These are phyloP conservation scores for Clathrospora elynae DNA, from an alignment of 2,329 filamentous ascomycete species.

Conservation along the genomic window DNA sequence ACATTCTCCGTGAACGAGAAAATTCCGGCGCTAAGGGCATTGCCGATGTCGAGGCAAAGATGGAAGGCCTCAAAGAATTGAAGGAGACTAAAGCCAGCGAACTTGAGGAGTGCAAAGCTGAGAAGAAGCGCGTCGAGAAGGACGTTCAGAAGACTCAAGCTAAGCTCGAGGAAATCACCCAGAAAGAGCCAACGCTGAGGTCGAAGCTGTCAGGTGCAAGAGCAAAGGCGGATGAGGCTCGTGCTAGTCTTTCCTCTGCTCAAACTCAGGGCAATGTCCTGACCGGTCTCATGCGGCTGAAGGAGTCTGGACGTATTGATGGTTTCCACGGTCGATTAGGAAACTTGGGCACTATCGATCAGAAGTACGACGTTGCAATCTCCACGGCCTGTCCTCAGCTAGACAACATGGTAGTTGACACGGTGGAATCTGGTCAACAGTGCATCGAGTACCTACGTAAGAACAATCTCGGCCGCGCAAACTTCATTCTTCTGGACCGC, in stretches of 20 bases:
- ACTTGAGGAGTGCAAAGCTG: constrained; percentile 73
- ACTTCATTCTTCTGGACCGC: constrained; percentile 95
- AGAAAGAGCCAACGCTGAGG: constrained; percentile 81
- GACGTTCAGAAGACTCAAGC: constrained; percentile 73
- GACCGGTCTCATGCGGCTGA: constrained; percentile 88
- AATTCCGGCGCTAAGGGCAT: constrained; percentile 85
- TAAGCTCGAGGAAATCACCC: constrained; percentile 72
- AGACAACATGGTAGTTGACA: constrained; percentile 96
- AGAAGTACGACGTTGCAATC: constrained; percentile 95
- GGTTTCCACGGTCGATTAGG: constrained; percentile 95
- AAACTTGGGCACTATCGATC: constrained; percentile 90
- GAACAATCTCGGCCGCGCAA: constrained; percentile 93
- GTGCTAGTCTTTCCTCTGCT: constrained; percentile 84
- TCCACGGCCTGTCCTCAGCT: constrained; percentile 91
- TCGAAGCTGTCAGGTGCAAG: constrained; percentile 85
- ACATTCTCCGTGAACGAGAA: constrained; percentile 86
- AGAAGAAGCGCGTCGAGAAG: constrained; percentile 74
- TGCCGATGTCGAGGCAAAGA: constrained; percentile 80
- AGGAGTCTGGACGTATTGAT: constrained; percentile 93
- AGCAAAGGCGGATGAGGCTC: constrained; percentile 94
- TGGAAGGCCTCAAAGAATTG: constrained; percentile 72
- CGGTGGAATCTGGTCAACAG: constrained; percentile 93
- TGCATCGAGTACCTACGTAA: constrained; percentile 98
- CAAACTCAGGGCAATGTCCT: constrained; percentile 94
- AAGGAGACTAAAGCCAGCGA: constrained; percentile 73